phyloP scores from a whole-genome alignment of 2,329 filamentous ascomycete species.

The Colletotrichum sp. region DNA sequence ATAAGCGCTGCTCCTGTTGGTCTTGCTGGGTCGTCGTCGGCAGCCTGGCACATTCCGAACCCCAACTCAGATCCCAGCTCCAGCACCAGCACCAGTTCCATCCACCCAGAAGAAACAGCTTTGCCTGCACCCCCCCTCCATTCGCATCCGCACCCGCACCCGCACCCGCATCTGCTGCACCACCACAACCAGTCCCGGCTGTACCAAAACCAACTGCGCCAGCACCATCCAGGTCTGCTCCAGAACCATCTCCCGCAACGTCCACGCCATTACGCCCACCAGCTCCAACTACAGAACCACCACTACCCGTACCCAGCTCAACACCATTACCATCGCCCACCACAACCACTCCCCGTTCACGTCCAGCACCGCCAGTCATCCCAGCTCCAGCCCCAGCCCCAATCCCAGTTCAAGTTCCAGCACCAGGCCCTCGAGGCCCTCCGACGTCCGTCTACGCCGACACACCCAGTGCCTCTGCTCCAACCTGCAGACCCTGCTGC shows the following conservation, averaged over 20 bases:
- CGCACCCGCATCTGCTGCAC: background rate
- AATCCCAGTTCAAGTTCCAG: background rate
- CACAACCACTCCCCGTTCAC: background rate
- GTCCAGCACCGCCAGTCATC: background rate
- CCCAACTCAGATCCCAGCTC: background rate
- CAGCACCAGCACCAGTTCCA: background rate
- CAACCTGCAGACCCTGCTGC: background rate
- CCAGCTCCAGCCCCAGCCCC: background rate
- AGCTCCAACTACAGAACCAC: background rate
- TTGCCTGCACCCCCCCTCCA: constrained; percentile 1
- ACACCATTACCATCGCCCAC: background rate
- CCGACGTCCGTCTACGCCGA: background rate
- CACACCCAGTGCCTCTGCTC: background rate
- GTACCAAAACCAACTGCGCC: background rate
- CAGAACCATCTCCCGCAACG: background rate
- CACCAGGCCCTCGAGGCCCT: background rate
- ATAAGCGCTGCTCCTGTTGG: background rate
- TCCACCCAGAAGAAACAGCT: background rate
- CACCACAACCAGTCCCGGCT: background rate
- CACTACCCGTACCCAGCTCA: background rate
- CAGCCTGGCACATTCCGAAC: background rate
- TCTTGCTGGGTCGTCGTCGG: background rate
- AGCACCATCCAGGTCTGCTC: background rate
- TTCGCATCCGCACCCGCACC: constrained; percentile 5
- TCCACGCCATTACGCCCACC: background rate